Conservation (phyloP, 2,329 filamentous ascomycete genomes). For the Aspergillus bombycis region DNA sequence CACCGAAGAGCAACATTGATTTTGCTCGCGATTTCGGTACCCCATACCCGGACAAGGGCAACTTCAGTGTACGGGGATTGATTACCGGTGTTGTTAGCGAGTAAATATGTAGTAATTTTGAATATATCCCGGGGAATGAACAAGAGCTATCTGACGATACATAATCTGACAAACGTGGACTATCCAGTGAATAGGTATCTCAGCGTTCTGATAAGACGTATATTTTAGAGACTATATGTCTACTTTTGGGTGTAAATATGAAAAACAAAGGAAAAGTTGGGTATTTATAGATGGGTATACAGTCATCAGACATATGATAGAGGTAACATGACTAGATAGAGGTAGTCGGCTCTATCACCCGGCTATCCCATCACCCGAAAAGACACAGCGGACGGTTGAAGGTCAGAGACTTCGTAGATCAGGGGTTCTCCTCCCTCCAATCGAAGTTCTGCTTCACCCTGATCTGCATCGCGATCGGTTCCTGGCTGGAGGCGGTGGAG, state of each 20-base stretch:
- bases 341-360: not conserved
- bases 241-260: not conserved
- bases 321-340: not conserved
- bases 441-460: conserved; percentile 14
- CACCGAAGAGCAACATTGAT: conserved; percentile 7
- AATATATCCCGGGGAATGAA: not conserved
- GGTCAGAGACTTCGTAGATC: not conserved
- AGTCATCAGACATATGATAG: not conserved
- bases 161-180: not conserved
- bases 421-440: conserved; percentile 8
- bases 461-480: conserved; percentile 12
- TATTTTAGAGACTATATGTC: not conserved
- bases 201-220: not conserved
- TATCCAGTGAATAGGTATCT: not conserved
- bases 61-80: conserved; percentile 1
- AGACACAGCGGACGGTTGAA: no score
- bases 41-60: conserved; percentile 12
- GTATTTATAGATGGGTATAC: not conserved
- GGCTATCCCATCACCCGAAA: not conserved
- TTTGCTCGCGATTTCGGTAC: conserved; percentile 11
- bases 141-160: not conserved
- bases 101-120: not conserved
- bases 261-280: not conserved
- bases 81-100: not conserved
- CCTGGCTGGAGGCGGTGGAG: not conserved